Base-by-base conservation (phyloP, 345 rosid species). In the Schrenkiella parvula region DNA sequence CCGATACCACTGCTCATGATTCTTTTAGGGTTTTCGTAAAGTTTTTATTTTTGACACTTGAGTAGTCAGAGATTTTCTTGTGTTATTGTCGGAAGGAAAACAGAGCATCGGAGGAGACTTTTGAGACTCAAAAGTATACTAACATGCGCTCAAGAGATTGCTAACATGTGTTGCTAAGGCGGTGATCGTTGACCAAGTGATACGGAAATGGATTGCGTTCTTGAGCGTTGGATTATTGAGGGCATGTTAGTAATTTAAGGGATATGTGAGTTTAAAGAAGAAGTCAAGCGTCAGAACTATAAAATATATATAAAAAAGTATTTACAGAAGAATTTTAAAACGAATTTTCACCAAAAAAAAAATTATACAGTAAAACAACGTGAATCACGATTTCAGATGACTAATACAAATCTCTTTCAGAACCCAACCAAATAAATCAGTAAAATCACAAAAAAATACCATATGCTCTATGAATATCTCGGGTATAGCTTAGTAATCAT, bases 1-100 rank as follows among this genome's bases (percentile, higher is more conserved):
- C 90, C 89, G 5, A 60, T n/a, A 4, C 80, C 80, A 4, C 65
- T 80, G 80, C 79, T 84, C 66, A 29, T 59, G 3, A 0, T 39
- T n/a, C 1, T 51, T 51, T 34, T 3, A 17, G 51, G 34, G 29
- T 34, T 34, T 48, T 25, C 14, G 34, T 0, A 7, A 23, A 1
- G 4, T 39, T 42, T 50, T 11, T 32, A 28, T 28, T 39, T 28
- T 39, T 2, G 39, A 42, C 12, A 48, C 6, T 35, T 32, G 29
- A 14, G 0, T 3, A 23, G 37, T 17, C 1, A 1, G 2, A 15
- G 48, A 43, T 15, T 6, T 43, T 15, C 1, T 15, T 46, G 23
- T 1, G 37, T 25, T 6, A 4, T 17, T 54, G 38, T 54, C 29
- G 43, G 54, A 46, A 19, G 6, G 17, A 5, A 12, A 31, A 32